Base-by-base conservation (phyloP, 495 filamentous ascomycete genomes). In the Viridothelium virens region DNA sequence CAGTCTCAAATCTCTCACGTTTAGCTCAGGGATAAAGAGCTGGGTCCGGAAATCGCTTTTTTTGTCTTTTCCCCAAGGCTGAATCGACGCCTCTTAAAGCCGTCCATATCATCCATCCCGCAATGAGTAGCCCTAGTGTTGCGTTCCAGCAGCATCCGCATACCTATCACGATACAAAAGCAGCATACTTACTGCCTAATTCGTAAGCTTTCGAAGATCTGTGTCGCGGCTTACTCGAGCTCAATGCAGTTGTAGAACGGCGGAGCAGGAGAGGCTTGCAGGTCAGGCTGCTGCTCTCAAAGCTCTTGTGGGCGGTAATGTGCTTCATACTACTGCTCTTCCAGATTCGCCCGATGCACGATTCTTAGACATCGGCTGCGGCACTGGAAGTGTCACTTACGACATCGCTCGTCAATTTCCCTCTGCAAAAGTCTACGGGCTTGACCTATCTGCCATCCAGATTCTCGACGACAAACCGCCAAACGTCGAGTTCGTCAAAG, bases 231-330 rank as follows among this genome's bases (percentile, higher is more conserved):
- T 39, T 34, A 46, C 16, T 25, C 25, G 25, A 25, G 25, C 25
- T 25, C 25, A 10, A 33, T 12, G 25, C 10, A 12, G 46, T 64
- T 5, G 4, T 11, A 64, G 62, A 14, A 10, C 62, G 1, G 36
- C 62, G 6, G 62, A 64, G 39, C 62, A 64, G n/a, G 16, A 64
- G 39, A 39, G 62, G 25, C 62, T 64, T 46, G 62, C n/a, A n/a
- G 6, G 4, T 44, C 62, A 47, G 36, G 34, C 36, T 11, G 38
- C 25, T 39, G 62, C 36, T 47, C 39, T 64, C 36, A 46, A 64
- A 18, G 25, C 34, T 10, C 62, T 39, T 5, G 44, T 64, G 12
- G 38, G 39, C 18, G 62, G 62, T 11, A 34, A 16, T 14, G 34
- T 64, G 12, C 44, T 64, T 11, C 62, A 64, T 38, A 46, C 62